phyloP scores from a whole-genome alignment of 2,329 filamentous ascomycete genomes.

The Clarireedia hainanense region DNA sequence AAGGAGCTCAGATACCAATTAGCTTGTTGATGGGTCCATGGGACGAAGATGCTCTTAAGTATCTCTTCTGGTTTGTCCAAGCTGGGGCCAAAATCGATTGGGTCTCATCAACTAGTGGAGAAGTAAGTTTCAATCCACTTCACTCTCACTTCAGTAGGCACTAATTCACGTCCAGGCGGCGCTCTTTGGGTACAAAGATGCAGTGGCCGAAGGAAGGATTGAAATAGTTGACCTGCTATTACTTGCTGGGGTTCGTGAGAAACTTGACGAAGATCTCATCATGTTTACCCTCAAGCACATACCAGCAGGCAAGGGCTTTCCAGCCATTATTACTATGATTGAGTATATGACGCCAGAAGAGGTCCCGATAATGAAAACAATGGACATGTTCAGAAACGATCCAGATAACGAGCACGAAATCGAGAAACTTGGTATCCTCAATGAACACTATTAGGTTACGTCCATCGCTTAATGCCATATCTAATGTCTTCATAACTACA shows the following conservation, averaged over 20 bases:
- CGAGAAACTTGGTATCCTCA: background rate
- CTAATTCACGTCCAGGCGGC: conserved; percentile 16
- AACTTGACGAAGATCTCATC: conserved; percentile 12
- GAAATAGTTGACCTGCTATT: conserved; percentile 17
- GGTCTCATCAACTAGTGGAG: conserved; percentile 23
- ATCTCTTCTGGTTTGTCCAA: conserved; percentile 26
- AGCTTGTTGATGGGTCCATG: conserved; percentile 27
- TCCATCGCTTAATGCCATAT: background rate
- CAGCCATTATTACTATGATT: background rate
- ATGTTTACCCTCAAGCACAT: background rate
- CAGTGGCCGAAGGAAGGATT: conserved; percentile 17
- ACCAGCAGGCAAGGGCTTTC: background rate
- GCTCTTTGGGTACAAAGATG: conserved; percentile 18
- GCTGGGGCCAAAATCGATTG: conserved; percentile 23
- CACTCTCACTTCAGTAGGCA: background rate
- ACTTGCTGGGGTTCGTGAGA: conserved; percentile 14
- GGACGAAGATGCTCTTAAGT: conserved; percentile 19
- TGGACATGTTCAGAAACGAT: background rate
- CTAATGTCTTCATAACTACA: background rate
- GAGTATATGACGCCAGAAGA: background rate
- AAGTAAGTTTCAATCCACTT: conserved; percentile 17
- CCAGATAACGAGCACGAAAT: background rate
- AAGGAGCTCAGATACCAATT: conserved; percentile 22
- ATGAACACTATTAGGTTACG: background rate
- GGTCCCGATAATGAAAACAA: background rate